Evolutionary conservation across 441 rosid species (phyloP).

Genomic region (Aquilaria agallochum): DNA sequence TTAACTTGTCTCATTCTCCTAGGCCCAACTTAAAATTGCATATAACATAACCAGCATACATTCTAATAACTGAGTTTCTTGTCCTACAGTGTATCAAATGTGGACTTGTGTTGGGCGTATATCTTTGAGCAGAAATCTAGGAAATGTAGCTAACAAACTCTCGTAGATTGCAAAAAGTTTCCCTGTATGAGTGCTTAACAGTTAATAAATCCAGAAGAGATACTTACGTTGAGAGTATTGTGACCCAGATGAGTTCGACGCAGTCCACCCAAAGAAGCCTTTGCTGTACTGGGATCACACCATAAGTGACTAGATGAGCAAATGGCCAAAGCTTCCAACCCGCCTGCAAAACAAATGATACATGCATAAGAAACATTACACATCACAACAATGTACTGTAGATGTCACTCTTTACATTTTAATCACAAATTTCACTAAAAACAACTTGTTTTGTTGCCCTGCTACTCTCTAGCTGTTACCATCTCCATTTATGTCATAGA

Average conservation of each 20-base stretch:
- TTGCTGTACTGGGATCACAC: constrained; percentile 80
- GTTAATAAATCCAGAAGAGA: constrained; percentile 1
- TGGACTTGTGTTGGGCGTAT: background rate
- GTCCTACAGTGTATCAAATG: too few relatives aligned
- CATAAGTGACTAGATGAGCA: constrained; percentile 89
- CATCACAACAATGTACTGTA: too few relatives aligned
- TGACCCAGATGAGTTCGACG: constrained; percentile 92
- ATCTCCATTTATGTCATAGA: too few relatives aligned
- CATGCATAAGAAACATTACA: too few relatives aligned
- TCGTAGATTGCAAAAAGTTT: background rate
- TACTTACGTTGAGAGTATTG: constrained; percentile 90
- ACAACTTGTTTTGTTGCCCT: too few relatives aligned
- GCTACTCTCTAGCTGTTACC: too few relatives aligned
- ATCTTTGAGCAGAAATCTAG: background rate
- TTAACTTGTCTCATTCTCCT: too few relatives aligned
- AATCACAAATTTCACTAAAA: too few relatives aligned
- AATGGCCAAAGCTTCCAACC: constrained; percentile 99
- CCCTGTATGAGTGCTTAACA: background rate
- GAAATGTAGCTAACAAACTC: background rate
- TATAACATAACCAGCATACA: too few relatives aligned
- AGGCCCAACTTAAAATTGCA: too few relatives aligned
- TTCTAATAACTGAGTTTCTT: too few relatives aligned
- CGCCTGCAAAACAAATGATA: constrained; percentile 44
- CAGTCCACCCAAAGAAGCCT: constrained; percentile 96
- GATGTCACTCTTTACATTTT: too few relatives aligned